Conservation (phyloP, 306 rosid genomes). For the Pyrus bretschneideri region DNA sequence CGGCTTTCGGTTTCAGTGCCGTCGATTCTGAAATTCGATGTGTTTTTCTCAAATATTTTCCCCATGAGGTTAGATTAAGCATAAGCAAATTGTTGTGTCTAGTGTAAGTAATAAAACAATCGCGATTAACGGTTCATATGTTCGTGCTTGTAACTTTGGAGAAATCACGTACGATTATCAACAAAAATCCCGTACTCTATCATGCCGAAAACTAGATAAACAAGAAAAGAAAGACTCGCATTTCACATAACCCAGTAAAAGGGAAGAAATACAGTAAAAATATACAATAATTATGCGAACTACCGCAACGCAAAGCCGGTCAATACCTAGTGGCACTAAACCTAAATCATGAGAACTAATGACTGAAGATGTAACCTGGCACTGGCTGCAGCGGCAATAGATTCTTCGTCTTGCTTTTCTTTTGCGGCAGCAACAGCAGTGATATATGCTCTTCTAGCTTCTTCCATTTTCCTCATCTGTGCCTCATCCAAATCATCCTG, state of each 20-base stretch:
- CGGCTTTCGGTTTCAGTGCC: slow-evolving; percentile 64
- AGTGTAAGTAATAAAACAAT: background rate
- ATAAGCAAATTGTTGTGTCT: background rate
- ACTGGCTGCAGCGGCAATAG: slow-evolving; percentile 60
- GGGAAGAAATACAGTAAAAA: background rate
- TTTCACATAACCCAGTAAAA: background rate
- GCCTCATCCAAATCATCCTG: slow-evolving; percentile 81
- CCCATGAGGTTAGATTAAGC: slow-evolving; percentile 1
- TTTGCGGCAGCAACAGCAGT: slow-evolving; percentile 64
- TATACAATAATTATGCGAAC: background rate
- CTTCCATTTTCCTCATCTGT: slow-evolving; percentile 66
- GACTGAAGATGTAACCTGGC: slow-evolving; percentile 71
- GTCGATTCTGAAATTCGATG: slow-evolving; percentile 37
- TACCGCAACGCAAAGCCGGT: background rate
- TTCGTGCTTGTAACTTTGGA: background rate
- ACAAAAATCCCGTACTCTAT: background rate
- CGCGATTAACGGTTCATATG: background rate
- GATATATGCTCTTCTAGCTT: slow-evolving; percentile 64
- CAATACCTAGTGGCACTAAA: slow-evolving; percentile 6
- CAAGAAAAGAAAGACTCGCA: background rate
- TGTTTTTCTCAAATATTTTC: background rate
- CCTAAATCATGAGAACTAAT: slow-evolving; percentile 24
- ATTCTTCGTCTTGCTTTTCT: slow-evolving; percentile 80
- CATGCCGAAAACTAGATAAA: background rate
- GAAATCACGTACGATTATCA: background rate